These are phyloP conservation scores for Tuber magnatum DNA, from an alignment of 495 filamentous ascomycete genomes.

Conservation along the genomic window DNA sequence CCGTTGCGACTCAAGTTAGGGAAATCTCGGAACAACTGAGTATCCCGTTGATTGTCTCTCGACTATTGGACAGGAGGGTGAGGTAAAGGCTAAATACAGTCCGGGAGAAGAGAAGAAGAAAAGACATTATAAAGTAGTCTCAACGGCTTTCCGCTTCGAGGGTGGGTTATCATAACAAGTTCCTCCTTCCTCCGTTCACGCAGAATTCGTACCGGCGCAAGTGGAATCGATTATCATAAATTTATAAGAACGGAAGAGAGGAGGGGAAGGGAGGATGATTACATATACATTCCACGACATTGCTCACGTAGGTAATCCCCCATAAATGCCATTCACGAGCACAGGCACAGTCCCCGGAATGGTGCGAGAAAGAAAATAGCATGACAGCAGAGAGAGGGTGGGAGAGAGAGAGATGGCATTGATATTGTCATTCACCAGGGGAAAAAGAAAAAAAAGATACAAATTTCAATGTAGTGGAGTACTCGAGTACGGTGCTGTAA, in stretches of 20 bases:
- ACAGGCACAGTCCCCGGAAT: not conserved
- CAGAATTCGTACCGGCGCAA: not conserved
- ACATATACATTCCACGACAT: not conserved
- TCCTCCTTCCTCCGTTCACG: not conserved
- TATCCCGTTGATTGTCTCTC: too few species aligned
- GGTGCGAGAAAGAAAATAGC: not conserved
- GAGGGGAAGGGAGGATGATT: not conserved
- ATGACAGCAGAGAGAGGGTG: not conserved
- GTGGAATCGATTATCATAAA: not conserved
- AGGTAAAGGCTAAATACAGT: too few species aligned
- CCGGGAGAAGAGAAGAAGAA: too few species aligned
- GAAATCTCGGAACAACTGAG: too few species aligned
- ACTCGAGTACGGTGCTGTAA: not conserved
- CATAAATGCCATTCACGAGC: not conserved
- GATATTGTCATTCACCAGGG: not conserved
- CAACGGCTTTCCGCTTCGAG: not conserved
- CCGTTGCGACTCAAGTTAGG: too few species aligned
- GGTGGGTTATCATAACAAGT: not conserved
- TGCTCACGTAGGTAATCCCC: not conserved
- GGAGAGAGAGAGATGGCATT: not conserved
- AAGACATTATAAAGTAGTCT: not conserved
- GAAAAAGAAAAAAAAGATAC: not conserved
- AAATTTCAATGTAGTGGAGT: not conserved
- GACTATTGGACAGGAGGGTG: too few species aligned
- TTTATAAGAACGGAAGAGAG: not conserved